Percentiles rank a stretch among this genome's conserved stretches.
Evolutionary conservation across 2,329 filamentous ascomycete species (phyloP).

Genomic region (Ceratocystis colombiana): DNA sequence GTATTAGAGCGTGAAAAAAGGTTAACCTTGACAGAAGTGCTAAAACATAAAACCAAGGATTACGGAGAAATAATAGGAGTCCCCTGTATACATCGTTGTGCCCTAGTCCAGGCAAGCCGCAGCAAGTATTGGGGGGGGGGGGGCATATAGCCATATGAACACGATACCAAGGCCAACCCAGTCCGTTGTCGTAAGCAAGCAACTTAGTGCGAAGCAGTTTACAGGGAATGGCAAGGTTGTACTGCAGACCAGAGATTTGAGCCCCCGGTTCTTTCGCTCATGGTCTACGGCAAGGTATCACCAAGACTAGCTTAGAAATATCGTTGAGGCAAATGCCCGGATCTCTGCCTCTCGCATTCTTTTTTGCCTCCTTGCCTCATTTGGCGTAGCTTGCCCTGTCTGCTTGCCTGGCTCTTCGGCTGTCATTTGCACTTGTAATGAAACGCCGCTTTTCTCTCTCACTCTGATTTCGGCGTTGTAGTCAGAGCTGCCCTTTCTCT

Average conservation of each 20-base stretch:
- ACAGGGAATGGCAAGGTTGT: neutral
- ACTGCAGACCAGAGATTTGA: slow-evolving; percentile 2
- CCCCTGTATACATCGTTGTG: neutral
- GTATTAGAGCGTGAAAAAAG: neutral
- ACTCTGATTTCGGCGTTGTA: neutral
- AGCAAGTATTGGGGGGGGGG: neutral
- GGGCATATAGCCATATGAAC: too few relatives aligned
- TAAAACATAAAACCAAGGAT: slow-evolving; percentile 3
- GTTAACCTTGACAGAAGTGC: neutral
- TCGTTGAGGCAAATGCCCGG: slow-evolving; percentile 1
- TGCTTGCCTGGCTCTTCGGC: neutral
- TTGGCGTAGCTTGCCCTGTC: neutral
- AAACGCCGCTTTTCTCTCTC: neutral
- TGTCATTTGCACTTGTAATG: neutral
- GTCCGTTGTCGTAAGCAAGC: neutral
- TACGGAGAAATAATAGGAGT: neutral
- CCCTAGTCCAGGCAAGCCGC: neutral
- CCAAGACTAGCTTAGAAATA: neutral
- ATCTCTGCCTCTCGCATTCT: neutral
- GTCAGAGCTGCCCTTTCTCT: too few relatives aligned
- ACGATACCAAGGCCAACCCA: too few relatives aligned
- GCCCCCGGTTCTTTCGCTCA: neutral
- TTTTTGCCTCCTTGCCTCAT: neutral
- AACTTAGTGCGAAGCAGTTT: neutral
- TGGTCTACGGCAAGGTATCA: neutral